Conservation (phyloP, 257 asterid genomes). For the Lavandula angustifolia region DNA sequence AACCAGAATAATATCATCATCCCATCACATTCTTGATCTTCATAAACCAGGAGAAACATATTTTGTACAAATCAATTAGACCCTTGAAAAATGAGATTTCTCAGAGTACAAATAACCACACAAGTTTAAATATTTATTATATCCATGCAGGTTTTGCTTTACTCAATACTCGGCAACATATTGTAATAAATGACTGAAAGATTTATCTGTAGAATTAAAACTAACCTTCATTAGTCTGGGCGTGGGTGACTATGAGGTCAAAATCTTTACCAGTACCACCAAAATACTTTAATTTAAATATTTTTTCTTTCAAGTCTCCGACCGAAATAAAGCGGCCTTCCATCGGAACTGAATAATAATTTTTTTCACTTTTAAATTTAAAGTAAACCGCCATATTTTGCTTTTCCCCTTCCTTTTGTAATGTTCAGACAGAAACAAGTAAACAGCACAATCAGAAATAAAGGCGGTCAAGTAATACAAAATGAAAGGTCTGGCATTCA, state of each 20-base stretch:
- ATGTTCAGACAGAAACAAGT: conserved; percentile 39
- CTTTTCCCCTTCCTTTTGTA: no score
- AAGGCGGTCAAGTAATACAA: conserved; percentile 54
- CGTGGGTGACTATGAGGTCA: conserved; percentile 97
- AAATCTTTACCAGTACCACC: conserved; percentile 98
- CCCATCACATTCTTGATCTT: conserved; percentile 22
- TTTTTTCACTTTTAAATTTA: conserved; percentile 97
- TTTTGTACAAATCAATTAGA: conserved; percentile 4
- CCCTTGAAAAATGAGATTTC: conserved; percentile 17
- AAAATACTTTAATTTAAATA: conserved; percentile 93
- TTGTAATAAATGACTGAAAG: background rate
- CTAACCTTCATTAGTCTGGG: conserved; percentile 98
- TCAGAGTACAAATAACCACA: conserved; percentile 11
- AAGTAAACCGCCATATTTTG: conserved; percentile 82
- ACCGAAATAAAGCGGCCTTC: conserved; percentile 90
- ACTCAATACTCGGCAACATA: background rate
- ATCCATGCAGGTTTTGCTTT: conserved; percentile 9
- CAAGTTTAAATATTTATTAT: conserved; percentile 14
- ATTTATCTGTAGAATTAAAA: conserved; percentile 44
- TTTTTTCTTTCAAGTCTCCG: conserved; percentile 84
- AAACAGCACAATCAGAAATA: conserved; percentile 42
- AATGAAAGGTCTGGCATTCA: conserved; percentile 62
- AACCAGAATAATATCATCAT: conserved; percentile 15
- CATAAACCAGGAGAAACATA: conserved; percentile 16
- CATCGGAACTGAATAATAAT: conserved; percentile 67